Evolutionary conservation across 2,329 filamentous ascomycete genomes (phyloP), one percentile per base, ranked within the genome.

Genomic region (Phyllosticta capitalensis): DNA sequence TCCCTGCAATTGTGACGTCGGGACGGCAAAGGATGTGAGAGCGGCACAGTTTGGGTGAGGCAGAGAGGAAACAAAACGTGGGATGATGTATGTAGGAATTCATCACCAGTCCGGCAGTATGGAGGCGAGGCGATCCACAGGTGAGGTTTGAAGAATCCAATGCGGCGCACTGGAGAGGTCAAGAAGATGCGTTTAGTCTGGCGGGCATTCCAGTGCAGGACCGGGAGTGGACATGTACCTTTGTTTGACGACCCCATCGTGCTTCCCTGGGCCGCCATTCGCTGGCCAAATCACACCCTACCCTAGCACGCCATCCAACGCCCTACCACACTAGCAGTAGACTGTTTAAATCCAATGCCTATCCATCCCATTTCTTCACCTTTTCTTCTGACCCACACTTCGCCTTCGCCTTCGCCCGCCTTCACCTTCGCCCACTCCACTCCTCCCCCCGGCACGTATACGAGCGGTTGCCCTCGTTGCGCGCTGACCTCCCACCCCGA

Each of bases 381-480:
- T 19, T 17, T 50, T 10, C 20, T 22, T 24, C 19, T 14, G n/a
- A 51, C 38, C n/a, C 56, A 20, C 24, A 17, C n/a, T 52, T 14
- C 6, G 17, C 5, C 22, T n/a, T 30, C 56, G 21, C 24, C 17
- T 22, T 24, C 5, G n/a, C n/a, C n/a, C 10, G n/a, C 19, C 28
- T 26, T 21, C 17, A 3, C 9, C 48, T 24, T n/a, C 14, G 49
- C 28, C 30, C 24, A n/a, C 56, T 53, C 19, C 24, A 21, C 28
- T 53, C 19, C n/a, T 52, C 19, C 10, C 51, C 7, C 28, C 30
- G 53, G 58, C 61, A 55, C 61, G 61, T 52, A 61, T 10, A 55
- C 61, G 61, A 62, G 61, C 33, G 61, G 45, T n/a, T 51, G 19
- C 24, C 55, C 58, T 62, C 61, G 61, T 56, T 58, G 59, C 61